Evolutionary conservation across 2,329 filamentous ascomycete genomes (phyloP), one percentile per base, ranked within the genome.

Genomic region (Aspergillus quadricinctus): DNA sequence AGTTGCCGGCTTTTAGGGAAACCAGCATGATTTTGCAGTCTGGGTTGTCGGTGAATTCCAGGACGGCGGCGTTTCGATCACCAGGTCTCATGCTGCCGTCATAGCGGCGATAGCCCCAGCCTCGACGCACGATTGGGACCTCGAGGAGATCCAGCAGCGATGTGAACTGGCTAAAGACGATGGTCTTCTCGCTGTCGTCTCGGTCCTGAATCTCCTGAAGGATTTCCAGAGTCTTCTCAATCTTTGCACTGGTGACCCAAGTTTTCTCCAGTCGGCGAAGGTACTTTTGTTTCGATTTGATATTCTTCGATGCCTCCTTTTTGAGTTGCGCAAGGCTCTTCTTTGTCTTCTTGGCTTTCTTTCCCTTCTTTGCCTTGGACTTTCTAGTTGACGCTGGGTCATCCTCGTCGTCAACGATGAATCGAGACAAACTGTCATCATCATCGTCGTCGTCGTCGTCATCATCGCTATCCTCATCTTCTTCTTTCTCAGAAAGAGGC

Each of bases 131-230:
- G 59, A 93, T 83, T 0, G 88, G 87, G 4, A 92, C 81, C 71
- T 93, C 88, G 17, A 93, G 77, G 4, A 93, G 79, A 71, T 93
- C 89, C 2, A 94, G 83, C 19, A 93, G 78, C 0, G 88, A 86
- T 0, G 90, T 92, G 76, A 89, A 94, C 65, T 92, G 89, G 55
- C 86, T 89, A 75, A 94, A 94, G 60, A 94, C 82, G 53, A 94
- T 87, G 0, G 88, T 90, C 72, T 93, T 93, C 69, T 91, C 87
- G 1, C 80, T 81, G 2, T 82, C 67, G 31, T 78, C 75, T 9
- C 75, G 72, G n/a, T 66, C 66, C 53, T 78, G 72, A 55, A 84
- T 79, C 14, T 75, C 70, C 10, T 76, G 69, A 11, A 93, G 75
- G 6, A 92, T 79, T 54, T 89, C 83, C 55, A 89, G 74, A 6